Percentiles rank a stretch among this genome's conserved stretches.
phyloP scores from a whole-genome alignment of 371 early-diverging fungal species.

The Blastocladiella emersonii region DNA sequence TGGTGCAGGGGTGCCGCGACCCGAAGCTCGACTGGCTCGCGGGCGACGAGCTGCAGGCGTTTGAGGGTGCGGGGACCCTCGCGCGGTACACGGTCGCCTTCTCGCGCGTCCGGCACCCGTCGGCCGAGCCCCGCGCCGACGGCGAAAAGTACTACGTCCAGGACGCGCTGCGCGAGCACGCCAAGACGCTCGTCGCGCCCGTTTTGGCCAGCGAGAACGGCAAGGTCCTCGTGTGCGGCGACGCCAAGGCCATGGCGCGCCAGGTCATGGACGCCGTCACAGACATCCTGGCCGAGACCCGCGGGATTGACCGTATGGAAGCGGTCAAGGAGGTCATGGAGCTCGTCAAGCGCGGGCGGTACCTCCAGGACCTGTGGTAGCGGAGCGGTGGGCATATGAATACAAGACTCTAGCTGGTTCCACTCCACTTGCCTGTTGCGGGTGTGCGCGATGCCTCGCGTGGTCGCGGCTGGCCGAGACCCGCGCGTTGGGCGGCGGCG shows the following conservation, averaged over 20 bases:
- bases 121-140: slow-evolving; percentile 9
- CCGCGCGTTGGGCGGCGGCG: too few relatives aligned
- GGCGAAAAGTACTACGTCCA: slow-evolving; percentile 63
- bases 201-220: slow-evolving; percentile 41
- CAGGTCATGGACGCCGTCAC: slow-evolving; percentile 63
- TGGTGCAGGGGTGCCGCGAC: slow-evolving; percentile 65
- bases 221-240: slow-evolving; percentile 66
- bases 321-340: slow-evolving; percentile 42
- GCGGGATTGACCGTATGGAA: slow-evolving; percentile 27
- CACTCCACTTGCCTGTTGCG: too few relatives aligned
- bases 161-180: slow-evolving; percentile 40
- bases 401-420: too few relatives aligned
- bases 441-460: too few relatives aligned
- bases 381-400: too few relatives aligned
- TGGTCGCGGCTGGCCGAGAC: too few relatives aligned
- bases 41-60: slow-evolving; percentile 33
- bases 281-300: slow-evolving; percentile 36
- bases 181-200: slow-evolving; percentile 22
- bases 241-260: slow-evolving; percentile 78
- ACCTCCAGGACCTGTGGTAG: slow-evolving; percentile 49
- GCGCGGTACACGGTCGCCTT: slow-evolving; percentile 38
- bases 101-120: slow-evolving; percentile 34
- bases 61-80: slow-evolving; percentile 34
- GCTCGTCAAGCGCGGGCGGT: slow-evolving; percentile 49
- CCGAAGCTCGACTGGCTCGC: slow-evolving; percentile 48